phyloP scores from a whole-genome alignment of 2,329 filamentous ascomycete species.

The Fusarium redolens region DNA sequence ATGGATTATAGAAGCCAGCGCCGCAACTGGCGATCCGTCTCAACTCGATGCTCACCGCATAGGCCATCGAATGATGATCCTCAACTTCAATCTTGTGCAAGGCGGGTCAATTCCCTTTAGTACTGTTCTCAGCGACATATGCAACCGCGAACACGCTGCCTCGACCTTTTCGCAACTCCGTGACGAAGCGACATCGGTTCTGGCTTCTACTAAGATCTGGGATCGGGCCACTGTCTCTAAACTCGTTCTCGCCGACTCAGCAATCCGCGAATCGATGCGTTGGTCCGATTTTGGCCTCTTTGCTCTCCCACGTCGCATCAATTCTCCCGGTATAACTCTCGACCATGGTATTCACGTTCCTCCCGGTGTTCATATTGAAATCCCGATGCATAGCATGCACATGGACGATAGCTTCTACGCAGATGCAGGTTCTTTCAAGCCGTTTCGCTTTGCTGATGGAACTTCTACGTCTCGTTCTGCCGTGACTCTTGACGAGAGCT shows the following conservation, averaged over 20 bases:
- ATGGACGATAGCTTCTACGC: neutral
- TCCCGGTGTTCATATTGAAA: neutral
- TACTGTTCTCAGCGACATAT: neutral
- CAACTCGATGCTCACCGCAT: neutral
- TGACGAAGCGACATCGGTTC: neutral
- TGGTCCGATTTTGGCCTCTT: neutral
- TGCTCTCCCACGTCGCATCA: neutral
- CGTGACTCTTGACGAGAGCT: neutral
- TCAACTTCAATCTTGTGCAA: slow-evolving; percentile 1
- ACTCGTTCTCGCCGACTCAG: neutral
- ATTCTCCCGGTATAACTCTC: neutral
- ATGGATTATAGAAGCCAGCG: neutral
- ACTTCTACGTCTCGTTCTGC: neutral
- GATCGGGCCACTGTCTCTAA: neutral
- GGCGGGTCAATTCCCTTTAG: neutral
- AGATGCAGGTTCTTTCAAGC: neutral
- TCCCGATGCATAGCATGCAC: neutral
- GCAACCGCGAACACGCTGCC: neutral
- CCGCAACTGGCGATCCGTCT: neutral
- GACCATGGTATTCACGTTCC: neutral
- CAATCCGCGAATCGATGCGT: neutral
- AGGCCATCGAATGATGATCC: neutral
- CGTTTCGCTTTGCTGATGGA: neutral
- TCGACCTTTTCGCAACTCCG: neutral
- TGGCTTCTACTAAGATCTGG: neutral